Conservation (phyloP, 2,329 filamentous ascomycete species). For the Graphilbum ipis-grandicollis region DNA sequence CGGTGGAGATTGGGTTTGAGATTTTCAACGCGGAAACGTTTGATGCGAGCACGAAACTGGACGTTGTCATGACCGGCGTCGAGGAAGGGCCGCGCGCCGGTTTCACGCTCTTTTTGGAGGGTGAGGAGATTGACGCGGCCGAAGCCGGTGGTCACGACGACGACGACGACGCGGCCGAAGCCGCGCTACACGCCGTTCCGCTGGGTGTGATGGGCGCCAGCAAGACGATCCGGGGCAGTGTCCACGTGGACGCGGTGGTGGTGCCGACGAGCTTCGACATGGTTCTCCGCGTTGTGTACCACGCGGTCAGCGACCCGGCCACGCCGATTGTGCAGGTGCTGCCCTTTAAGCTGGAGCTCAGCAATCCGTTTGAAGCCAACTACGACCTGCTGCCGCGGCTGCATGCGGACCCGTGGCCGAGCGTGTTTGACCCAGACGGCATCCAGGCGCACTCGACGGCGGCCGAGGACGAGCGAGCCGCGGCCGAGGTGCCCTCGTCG, state of each 20-base stretch:
- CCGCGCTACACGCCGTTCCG: constrained; percentile 21
- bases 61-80: constrained; percentile 48
- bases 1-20: constrained; percentile 48
- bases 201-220: constrained; percentile 30
- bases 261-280: constrained; percentile 44
- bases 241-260: constrained; percentile 32
- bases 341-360: constrained; percentile 51
- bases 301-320: constrained; percentile 59
- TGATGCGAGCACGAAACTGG: constrained; percentile 52
- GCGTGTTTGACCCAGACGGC: constrained; percentile 53
- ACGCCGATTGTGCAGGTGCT: constrained; percentile 65
- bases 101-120: constrained; percentile 19
- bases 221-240: constrained; percentile 22
- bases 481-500: constrained; percentile 1
- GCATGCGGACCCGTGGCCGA: constrained; percentile 69
- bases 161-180: constrained; percentile 23
- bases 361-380: constrained; percentile 77
- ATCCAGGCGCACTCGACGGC: constrained; percentile 19
- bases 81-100: constrained; percentile 28
- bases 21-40: constrained; percentile 73
- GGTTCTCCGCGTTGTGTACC: constrained; percentile 58
- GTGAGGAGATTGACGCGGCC: constrained; percentile 10
- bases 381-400: constrained; percentile 74
- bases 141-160: too few species aligned
- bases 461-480: neutral